phyloP scores from a whole-genome alignment of 78 protist genomes.

The Neovahlkampfia damariscottae region DNA sequence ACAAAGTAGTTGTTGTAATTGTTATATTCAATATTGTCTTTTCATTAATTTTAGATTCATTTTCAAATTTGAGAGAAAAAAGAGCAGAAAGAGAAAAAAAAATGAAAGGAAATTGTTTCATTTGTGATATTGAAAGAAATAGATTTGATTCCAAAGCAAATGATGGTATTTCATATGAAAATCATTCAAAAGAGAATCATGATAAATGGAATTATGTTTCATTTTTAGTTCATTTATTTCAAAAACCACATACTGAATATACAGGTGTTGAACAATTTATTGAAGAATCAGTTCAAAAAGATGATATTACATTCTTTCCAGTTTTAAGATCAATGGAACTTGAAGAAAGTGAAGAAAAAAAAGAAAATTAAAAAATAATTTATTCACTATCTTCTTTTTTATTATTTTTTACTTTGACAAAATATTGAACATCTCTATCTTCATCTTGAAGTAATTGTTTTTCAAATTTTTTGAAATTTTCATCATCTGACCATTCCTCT shows the following conservation, averaged over 20 bases:
- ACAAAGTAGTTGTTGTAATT: conserved; percentile 33
- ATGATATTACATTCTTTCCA: conserved; percentile 20
- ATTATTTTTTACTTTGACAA: too few relatives aligned
- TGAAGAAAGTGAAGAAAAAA: too few relatives aligned
- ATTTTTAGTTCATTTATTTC: conserved; percentile 21
- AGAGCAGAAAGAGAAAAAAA: conserved; percentile 1
- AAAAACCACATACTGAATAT: conserved; percentile 2
- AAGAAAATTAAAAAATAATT: too few relatives aligned
- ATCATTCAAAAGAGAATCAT: conserved; percentile 38
- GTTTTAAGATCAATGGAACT: not conserved
- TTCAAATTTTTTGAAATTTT: not conserved
- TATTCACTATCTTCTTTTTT: too few relatives aligned
- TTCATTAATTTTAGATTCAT: conserved; percentile 57
- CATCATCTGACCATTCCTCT: not conserved
- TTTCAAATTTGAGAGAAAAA: conserved; percentile 44
- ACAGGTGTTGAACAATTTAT: conserved; percentile 21
- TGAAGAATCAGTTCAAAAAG: not conserved
- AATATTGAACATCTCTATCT: conserved; percentile 1
- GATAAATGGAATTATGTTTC: conserved; percentile 52
- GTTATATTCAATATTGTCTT: conserved; percentile 43
- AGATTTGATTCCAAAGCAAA: conserved; percentile 12
- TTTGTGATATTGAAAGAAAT: conserved; percentile 19
- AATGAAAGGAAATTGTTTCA: conserved; percentile 3
- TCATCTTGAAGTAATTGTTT: not conserved
- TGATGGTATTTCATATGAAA: too few relatives aligned